A percentile compares a stretch with the other conserved stretches of the same genome.
Evolutionary conservation across 345 rosid genomes (phyloP).

Genomic region (Carallia pectinifolia): DNA sequence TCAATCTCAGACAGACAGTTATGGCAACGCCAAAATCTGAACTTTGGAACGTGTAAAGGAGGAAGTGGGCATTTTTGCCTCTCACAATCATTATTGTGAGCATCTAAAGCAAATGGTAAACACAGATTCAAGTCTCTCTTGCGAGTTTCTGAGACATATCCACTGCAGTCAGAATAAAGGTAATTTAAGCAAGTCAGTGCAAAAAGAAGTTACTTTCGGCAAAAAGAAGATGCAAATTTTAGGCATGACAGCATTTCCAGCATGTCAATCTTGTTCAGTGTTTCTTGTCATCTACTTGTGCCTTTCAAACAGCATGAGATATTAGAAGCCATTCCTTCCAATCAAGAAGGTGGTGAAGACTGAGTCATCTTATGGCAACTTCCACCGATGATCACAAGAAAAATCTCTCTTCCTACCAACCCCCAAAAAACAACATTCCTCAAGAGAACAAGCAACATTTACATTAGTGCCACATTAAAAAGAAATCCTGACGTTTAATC

Average conservation of each 20-base stretch:
- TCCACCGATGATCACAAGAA: not conserved
- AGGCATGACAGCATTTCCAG: no score
- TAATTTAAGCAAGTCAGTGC: slow-evolving; percentile 3
- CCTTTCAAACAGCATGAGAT: not conserved
- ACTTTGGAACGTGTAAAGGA: slow-evolving; percentile 49
- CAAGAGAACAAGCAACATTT: no score
- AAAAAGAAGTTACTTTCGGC: no score
- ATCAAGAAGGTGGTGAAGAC: not conserved
- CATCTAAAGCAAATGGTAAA: slow-evolving; percentile 61
- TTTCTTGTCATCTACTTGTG: no score
- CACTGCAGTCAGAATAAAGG: slow-evolving; percentile 49
- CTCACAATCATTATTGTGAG: slow-evolving; percentile 24
- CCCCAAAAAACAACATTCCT: no score
- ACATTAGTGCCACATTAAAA: no score
- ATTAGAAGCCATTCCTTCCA: not conserved
- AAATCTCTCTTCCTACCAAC: not conserved
- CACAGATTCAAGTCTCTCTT: slow-evolving; percentile 42
- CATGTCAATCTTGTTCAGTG: no score
- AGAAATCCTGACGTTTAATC: no score
- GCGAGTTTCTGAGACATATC: slow-evolving; percentile 56
- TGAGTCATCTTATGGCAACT: not conserved
- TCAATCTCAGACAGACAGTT: slow-evolving; percentile 40
- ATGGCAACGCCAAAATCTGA: slow-evolving; percentile 52
- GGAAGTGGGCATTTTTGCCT: slow-evolving; percentile 42
- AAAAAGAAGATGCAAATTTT: no score